Base-by-base conservation (phyloP, 257 asterid genomes). In the Fraxinus pennsylvanica region DNA sequence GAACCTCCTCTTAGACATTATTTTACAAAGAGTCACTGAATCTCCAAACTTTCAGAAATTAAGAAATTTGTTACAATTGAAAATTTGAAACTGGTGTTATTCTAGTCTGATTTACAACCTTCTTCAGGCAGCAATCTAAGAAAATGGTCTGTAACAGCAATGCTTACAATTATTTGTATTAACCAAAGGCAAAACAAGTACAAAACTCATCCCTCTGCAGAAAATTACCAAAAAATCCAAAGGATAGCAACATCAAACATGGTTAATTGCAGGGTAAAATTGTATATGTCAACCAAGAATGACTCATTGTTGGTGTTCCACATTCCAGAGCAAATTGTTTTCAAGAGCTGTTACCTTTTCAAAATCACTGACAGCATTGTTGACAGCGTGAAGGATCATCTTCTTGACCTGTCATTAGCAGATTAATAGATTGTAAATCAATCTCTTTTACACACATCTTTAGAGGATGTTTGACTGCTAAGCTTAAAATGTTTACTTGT, bases 321-420 rank as follows among this genome's bases (percentile, higher is more conserved):
- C 75, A 15, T 67, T 71, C 73, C 54, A 43, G 50, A 43, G 17
- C 63, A 15, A 14, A 15, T 66, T 67, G 17, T 63, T 79, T 45
- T 65, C 68, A 5, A 2, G 30, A 66, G 52, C 79, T 30, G 74
- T 68, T 80, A 93, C 87, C 76, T 84, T 79, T 75, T 90, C 94
- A 71, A 91, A 88, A 68, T 91, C 94, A 2, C 86, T 84, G 22
- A 90, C 81, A 13, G 77, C 27, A 25, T 25, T 25, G 27, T 90
- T 82, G 15, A 86, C 82, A 6, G 95, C 97, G 79, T 94, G 88
- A 71, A 94, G 84, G 75, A 94, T 90, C 96, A 92, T 94, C 87
- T 94, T 94, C 92, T 90, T 91, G 67, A 94, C 87, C 99, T 92
- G 93, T 80, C 65, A 47, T 27, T 45, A 61, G 12, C 35, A 33